phyloP scores from a whole-genome alignment of 768 basidiomycete genomes.

The Kondoa malvinella region DNA sequence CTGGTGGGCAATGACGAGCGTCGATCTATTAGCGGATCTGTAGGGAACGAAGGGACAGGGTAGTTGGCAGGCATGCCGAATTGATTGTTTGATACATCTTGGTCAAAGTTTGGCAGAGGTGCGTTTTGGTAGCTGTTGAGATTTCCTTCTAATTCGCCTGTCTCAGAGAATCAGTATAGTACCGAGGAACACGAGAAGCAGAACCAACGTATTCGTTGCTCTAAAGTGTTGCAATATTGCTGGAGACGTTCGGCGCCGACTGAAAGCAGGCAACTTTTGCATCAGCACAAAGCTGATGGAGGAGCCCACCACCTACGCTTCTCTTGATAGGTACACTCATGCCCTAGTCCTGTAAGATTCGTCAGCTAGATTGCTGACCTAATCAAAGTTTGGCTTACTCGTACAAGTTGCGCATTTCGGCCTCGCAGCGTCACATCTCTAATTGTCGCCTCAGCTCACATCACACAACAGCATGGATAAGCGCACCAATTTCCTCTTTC shows the following conservation, averaged over 20 bases:
- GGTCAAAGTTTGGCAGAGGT: neutral
- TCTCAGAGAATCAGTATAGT: neutral
- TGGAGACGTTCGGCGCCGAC: constrained; percentile 13
- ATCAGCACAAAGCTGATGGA: too few relatives aligned
- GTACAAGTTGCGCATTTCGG: constrained; percentile 17
- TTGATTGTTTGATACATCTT: neutral
- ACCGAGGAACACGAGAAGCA: neutral
- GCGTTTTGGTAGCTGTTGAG: neutral
- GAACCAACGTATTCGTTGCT: constrained; percentile 16
- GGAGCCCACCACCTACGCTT: constrained; percentile 10
- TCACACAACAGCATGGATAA: neutral
- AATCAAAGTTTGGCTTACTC: too few relatives aligned
- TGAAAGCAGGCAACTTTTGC: neutral
- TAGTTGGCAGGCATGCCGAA: neutral
- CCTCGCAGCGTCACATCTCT: constrained; percentile 12
- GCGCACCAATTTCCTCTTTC: constrained; percentile 15
- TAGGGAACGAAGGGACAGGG: too few relatives aligned
- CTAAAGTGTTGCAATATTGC: constrained; percentile 11
- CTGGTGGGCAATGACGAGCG: too few relatives aligned
- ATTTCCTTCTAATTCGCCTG: neutral
- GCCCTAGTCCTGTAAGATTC: too few relatives aligned
- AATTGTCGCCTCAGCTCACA: neutral
- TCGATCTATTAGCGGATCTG: too few relatives aligned
- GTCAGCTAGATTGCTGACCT: too few relatives aligned
- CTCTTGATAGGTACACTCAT: constrained; percentile 15